phyloP scores from a whole-genome alignment of 2,329 filamentous ascomycete species.

The Periconia sp. region DNA sequence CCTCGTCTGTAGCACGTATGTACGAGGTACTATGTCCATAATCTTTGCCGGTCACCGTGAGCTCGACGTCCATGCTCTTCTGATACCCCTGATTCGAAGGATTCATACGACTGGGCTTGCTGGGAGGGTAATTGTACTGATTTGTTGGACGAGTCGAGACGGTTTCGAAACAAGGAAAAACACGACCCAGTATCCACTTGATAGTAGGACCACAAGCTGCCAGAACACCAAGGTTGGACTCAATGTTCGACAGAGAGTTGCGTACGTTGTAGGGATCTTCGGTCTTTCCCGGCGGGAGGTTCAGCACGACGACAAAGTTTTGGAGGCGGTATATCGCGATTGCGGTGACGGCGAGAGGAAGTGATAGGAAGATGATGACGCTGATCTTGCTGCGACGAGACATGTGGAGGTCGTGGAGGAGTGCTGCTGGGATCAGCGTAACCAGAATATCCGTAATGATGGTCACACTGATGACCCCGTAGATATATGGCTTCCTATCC shows the following conservation, averaged over 20 bases:
- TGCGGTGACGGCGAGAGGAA: conserved; percentile 16
- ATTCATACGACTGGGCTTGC: neutral
- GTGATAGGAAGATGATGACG: conserved; percentile 17
- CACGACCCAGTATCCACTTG: conserved; percentile 15
- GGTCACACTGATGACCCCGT: conserved; percentile 12
- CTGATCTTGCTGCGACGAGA: conserved; percentile 15
- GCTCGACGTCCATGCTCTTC: neutral
- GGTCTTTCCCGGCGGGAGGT: neutral
- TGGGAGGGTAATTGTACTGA: neutral
- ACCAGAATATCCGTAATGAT: conserved; percentile 20
- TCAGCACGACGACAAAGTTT: conserved; percentile 11
- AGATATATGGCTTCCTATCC: conserved; percentile 10
- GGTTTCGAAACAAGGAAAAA: conserved; percentile 12
- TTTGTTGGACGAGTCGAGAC: neutral
- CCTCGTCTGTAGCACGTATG: neutral
- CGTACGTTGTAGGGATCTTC: conserved; percentile 13
- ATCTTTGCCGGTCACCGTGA: neutral
- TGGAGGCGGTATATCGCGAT: conserved; percentile 15
- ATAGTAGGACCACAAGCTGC: conserved; percentile 18
- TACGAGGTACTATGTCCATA: neutral
- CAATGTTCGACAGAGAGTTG: conserved; percentile 19
- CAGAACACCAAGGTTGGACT: conserved; percentile 18
- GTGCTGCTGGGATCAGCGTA: conserved; percentile 20
- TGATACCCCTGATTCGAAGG: neutral
- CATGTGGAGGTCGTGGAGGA: conserved; percentile 20